These are phyloP conservation scores for Pichia sp. DNA, from an alignment of 1,139 yeast species.

Conservation along the genomic window DNA sequence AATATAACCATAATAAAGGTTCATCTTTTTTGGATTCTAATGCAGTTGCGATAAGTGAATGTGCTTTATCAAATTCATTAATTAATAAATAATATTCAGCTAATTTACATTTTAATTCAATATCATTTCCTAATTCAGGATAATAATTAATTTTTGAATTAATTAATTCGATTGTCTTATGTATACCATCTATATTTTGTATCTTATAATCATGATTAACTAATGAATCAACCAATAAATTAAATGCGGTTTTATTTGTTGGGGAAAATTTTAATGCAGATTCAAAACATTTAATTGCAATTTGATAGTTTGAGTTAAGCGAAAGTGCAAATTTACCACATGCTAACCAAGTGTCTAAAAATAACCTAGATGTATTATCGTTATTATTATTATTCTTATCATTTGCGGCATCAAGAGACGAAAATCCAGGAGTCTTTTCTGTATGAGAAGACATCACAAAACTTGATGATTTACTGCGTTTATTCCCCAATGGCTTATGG, in stretches of 20 bases:
- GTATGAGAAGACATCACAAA: background rate
- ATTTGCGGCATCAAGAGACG: background rate
- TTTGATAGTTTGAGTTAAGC: constrained; percentile 33
- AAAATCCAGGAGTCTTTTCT: background rate
- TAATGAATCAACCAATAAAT: constrained; percentile 32
- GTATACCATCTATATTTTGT: constrained; percentile 36
- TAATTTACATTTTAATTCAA: constrained; percentile 40
- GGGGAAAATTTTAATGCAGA: constrained; percentile 42
- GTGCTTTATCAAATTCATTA: constrained; percentile 47
- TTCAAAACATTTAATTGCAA: constrained; percentile 44
- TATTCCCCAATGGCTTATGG: too few species aligned
- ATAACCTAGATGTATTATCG: background rate
- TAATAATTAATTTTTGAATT: constrained; percentile 36
- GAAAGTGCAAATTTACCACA: constrained; percentile 47
- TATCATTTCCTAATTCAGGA: constrained; percentile 32
- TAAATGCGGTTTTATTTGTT: constrained; percentile 36
- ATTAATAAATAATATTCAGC: constrained; percentile 44
- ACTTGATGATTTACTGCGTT: background rate
- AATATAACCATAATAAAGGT: constrained; percentile 40
- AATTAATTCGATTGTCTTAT: constrained; percentile 39
- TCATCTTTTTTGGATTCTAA: constrained; percentile 38
- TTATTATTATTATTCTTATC: background rate
- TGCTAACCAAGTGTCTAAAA: constrained; percentile 38
- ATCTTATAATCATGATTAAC: constrained; percentile 21
- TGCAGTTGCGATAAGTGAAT: constrained; percentile 42